A percentile compares a stretch with the other conserved stretches of the same genome.
These are phyloP conservation scores for Ampelocalamus luodianensis DNA, from an alignment of 176 grass and related monocot genomes.

Conservation along the genomic window DNA sequence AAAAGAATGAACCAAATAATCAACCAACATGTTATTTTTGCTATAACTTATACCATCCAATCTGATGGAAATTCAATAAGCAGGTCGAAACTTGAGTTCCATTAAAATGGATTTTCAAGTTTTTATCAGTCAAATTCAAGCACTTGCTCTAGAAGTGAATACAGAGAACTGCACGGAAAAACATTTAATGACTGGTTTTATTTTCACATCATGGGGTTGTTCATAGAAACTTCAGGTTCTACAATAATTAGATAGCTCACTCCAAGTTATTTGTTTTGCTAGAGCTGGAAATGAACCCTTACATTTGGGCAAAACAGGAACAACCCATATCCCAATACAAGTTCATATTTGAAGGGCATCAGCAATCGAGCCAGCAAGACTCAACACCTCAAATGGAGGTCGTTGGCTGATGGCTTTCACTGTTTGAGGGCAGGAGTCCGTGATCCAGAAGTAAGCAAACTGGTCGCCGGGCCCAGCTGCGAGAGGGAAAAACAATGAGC, in stretches of 20 bases:
- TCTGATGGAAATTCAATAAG: neutral
- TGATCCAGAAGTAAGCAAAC: constrained; percentile 88
- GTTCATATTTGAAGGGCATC: constrained; percentile 80
- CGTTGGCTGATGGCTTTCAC: constrained; percentile 67
- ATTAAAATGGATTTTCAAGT: neutral
- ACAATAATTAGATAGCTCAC: constrained; percentile 33
- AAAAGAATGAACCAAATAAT: neutral
- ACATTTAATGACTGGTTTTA: constrained; percentile 32
- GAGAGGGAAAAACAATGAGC: constrained; percentile 8
- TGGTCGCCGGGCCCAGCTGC: constrained; percentile 52
- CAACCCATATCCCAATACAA: constrained; percentile 33
- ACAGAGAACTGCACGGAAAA: neutral
- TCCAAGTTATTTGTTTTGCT: constrained; percentile 40
- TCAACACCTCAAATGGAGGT: constrained; percentile 87
- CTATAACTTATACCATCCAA: neutral
- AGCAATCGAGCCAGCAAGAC: constrained; percentile 81
- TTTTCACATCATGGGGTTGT: constrained; percentile 21
- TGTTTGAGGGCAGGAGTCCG: constrained; percentile 81
- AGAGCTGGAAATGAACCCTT: constrained; percentile 37
- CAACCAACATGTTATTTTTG: neutral
- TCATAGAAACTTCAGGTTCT: constrained; percentile 14
- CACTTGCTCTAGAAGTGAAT: neutral
- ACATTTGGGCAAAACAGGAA: constrained; percentile 30
- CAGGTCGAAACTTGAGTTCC: neutral
- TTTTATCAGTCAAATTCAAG: neutral